Evolutionary conservation across 2,329 filamentous ascomycete genomes (phyloP).

Genomic region (Podosphaera leucotricha): DNA sequence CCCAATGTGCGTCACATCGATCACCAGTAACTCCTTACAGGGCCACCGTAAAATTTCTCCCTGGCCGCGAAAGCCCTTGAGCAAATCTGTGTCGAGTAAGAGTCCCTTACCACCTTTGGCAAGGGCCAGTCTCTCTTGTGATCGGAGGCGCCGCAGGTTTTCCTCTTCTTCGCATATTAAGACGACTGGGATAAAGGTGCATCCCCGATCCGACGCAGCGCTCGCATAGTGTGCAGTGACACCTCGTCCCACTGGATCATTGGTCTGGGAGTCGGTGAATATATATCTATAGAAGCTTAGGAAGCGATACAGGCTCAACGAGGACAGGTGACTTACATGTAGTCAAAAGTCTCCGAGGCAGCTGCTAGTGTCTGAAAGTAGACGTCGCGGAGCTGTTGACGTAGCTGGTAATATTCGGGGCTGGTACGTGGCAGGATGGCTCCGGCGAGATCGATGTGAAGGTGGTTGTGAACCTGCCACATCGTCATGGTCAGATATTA

Average conservation of each 20-base stretch:
- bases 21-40: slow-evolving; percentile 1
- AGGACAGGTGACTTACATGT: background rate
- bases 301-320: background rate
- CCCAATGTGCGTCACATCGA: background rate
- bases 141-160: background rate
- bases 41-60: background rate
- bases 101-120: background rate
- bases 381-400: background rate
- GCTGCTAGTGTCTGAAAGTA: slow-evolving; percentile 1
- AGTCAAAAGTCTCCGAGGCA: background rate
- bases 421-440: slow-evolving; percentile 1
- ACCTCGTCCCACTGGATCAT: background rate
- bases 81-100: background rate
- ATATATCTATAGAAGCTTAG: background rate
- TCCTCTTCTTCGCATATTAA: slow-evolving; percentile 1
- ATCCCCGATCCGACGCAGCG: slow-evolving; percentile 1
- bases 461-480: slow-evolving; percentile 3
- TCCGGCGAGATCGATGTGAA: slow-evolving; percentile 2
- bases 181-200: slow-evolving; percentile 1
- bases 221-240: background rate
- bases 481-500: background rate
- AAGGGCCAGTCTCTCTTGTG: background rate
- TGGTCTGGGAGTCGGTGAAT: slow-evolving; percentile 1
- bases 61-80: background rate
- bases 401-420: slow-evolving; percentile 1